A percentile compares a stretch with the other conserved stretches of the same genome.
These are phyloP conservation scores for Triglochin maritima DNA, from an alignment of 106 monocot species.

Conservation along the genomic window DNA sequence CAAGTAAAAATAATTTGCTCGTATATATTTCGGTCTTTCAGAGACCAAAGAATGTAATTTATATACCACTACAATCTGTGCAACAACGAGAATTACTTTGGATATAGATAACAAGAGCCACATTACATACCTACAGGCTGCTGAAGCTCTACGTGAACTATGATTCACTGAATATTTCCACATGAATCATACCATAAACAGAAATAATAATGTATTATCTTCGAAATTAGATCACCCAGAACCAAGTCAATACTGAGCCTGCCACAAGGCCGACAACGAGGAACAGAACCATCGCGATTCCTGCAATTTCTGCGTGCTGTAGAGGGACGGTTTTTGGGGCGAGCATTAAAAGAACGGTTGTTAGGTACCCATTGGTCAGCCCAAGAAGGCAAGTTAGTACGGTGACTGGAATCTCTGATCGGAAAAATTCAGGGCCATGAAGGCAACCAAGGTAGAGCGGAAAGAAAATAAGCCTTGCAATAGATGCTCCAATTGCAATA, in stretches of 20 bases:
- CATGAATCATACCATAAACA: too few species aligned
- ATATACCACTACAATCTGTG: too few species aligned
- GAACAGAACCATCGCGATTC: slow-evolving; percentile 18
- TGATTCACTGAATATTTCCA: too few species aligned
- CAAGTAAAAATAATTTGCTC: too few species aligned
- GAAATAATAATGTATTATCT: too few species aligned
- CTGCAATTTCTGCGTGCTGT: slow-evolving; percentile 21
- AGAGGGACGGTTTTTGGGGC: slow-evolving; percentile 24
- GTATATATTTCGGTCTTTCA: too few species aligned
- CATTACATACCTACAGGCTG: too few species aligned
- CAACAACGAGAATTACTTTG: too few species aligned
- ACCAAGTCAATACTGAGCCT: slow-evolving; percentile 19
- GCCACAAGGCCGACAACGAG: slow-evolving; percentile 6
- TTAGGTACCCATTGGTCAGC: slow-evolving; percentile 24
- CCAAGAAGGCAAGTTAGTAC: slow-evolving; percentile 19
- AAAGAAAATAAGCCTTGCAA: slow-evolving; percentile 22
- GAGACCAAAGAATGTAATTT: too few species aligned
- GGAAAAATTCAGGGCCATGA: slow-evolving; percentile 17
- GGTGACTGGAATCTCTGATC: slow-evolving; percentile 11
- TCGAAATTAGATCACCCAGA: slow-evolving; percentile 26
- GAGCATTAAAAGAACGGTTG: slow-evolving; percentile 17
- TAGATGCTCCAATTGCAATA: slow-evolving; percentile 6
- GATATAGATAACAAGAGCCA: too few species aligned
- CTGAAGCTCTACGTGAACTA: too few species aligned
- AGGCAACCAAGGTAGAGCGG: slow-evolving; percentile 14